Evolutionary conservation across 208 protist species (phyloP).

Genomic region (Leishmania mexicana): DNA sequence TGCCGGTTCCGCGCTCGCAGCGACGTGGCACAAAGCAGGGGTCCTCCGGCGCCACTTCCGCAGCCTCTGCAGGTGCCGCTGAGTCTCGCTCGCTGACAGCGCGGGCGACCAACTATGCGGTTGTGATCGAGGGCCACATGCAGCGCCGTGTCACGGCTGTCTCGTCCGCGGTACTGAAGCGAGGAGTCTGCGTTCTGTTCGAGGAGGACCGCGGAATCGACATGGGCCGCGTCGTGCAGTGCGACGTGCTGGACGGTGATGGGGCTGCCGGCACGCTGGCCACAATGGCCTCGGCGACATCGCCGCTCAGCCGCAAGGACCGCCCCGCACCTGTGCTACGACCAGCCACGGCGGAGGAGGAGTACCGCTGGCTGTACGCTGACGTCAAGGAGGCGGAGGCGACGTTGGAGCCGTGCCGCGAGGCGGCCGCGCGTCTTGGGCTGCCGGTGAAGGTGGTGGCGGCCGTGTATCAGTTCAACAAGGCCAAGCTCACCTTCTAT

Average conservation of each 20-base stretch:
- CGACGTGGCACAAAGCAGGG: conserved; percentile 11
- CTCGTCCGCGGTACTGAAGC: conserved; percentile 28
- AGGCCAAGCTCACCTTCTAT: conserved; percentile 86
- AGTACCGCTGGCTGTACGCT: conserved; percentile 54
- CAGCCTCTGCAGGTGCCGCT: background rate
- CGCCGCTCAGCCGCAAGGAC: conserved; percentile 30
- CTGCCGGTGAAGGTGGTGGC: conserved; percentile 65
- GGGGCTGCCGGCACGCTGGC: conserved; percentile 9
- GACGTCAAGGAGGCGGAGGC: conserved; percentile 55
- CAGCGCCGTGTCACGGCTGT: conserved; percentile 27
- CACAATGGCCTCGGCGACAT: conserved; percentile 27
- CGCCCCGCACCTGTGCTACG: conserved; percentile 47
- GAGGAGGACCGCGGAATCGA: conserved; percentile 82
- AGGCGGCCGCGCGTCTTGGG: conserved; percentile 42
- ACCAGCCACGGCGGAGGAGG: conserved; percentile 58
- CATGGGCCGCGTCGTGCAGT: conserved; percentile 72
- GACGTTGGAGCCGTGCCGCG: conserved; percentile 58
- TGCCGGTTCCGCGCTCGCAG: conserved; percentile 29
- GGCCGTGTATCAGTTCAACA: conserved; percentile 90
- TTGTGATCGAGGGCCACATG: conserved; percentile 62
- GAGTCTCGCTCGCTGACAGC: background rate
- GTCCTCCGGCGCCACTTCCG: background rate
- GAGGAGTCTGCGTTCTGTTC: conserved; percentile 69
- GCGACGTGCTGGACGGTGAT: conserved; percentile 19
- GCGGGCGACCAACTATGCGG: conserved; percentile 25